Conservation (phyloP, 805 yeast genomes). For the Blastobotrys robertii region DNA sequence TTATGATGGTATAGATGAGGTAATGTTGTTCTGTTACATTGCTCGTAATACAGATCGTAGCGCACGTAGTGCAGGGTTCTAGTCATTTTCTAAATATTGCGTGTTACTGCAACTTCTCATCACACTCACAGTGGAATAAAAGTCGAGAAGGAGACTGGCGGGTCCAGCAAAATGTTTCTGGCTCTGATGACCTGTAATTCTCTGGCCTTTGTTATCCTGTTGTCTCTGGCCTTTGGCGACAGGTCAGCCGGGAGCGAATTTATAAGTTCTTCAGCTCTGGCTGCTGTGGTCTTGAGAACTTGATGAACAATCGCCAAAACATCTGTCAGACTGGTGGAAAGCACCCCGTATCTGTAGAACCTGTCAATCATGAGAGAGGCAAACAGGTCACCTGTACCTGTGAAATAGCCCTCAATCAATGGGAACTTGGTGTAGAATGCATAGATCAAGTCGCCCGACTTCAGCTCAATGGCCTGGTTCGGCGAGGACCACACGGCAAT, state of each 20-base stretch:
- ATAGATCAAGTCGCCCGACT: constrained; percentile 13
- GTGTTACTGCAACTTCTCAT: too few relatives aligned
- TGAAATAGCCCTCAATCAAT: constrained; percentile 67
- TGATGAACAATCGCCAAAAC: constrained; percentile 36
- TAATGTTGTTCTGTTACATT: not conserved
- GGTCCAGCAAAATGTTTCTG: constrained; percentile 26
- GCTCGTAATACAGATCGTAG: too few relatives aligned
- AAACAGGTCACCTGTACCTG: constrained; percentile 92
- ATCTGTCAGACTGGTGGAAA: constrained; percentile 23
- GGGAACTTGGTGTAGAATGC: constrained; percentile 42
- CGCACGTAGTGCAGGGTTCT: too few relatives aligned
- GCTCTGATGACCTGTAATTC: constrained; percentile 64
- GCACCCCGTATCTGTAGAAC: constrained; percentile 13
- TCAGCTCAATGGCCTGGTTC: not conserved
- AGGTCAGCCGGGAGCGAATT: too few relatives aligned
- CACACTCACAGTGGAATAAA: too few relatives aligned
- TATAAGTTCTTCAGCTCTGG: not conserved
- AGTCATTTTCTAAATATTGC: too few relatives aligned
- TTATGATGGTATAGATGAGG: not conserved
- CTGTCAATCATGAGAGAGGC: constrained; percentile 70
- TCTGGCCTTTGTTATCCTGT: too few relatives aligned
- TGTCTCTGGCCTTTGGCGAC: too few relatives aligned
- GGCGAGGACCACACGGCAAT: constrained; percentile 39
- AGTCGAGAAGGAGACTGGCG: not conserved
- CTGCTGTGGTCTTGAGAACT: constrained; percentile 30